Conservation (phyloP, 2,329 filamentous ascomycete genomes). For the Lecanicillium sp. region DNA sequence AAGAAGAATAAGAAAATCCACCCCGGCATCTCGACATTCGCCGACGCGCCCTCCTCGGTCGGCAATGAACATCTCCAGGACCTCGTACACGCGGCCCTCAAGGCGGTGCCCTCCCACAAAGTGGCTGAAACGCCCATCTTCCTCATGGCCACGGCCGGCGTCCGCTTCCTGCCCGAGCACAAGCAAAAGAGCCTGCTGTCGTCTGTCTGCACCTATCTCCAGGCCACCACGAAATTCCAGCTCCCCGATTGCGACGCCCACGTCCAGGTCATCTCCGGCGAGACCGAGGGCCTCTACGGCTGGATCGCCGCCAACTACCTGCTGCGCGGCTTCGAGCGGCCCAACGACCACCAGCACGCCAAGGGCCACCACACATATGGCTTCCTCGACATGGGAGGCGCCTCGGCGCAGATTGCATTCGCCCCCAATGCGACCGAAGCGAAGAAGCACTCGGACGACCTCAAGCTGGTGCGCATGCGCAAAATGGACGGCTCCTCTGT, state of each 20-base stretch:
- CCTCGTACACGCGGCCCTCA: conserved; percentile 75
- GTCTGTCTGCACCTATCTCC: conserved; percentile 78
- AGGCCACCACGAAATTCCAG: conserved; percentile 68
- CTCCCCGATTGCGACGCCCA: conserved; percentile 86
- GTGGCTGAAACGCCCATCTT: conserved; percentile 85
- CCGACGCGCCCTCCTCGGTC: conserved; percentile 66
- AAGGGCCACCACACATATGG: conserved; percentile 92
- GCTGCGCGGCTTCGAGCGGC: conserved; percentile 79
- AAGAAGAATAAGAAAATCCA: conserved; percentile 90
- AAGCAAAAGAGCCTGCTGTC: conserved; percentile 69
- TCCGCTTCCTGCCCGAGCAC: conserved; percentile 72
- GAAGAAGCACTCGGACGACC: conserved; percentile 79
- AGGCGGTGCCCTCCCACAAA: conserved; percentile 68
- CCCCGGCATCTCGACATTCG: conserved; percentile 88
- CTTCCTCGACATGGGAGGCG: conserved; percentile 97
- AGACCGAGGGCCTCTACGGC: conserved; percentile 92
- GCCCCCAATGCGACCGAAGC: conserved; percentile 90
- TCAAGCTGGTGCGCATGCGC: conserved; percentile 80
- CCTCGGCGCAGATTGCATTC: conserved; percentile 96
- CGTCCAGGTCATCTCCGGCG: conserved; percentile 89
- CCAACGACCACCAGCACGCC: conserved; percentile 69
- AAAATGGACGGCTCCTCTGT: conserved; percentile 69
- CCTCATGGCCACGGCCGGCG: conserved; percentile 90
- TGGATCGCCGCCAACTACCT: conserved; percentile 98
- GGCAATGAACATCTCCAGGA: conserved; percentile 75